Evolutionary conservation across 352 stramenopile genomes (phyloP).

Genomic region (Phytophthora fragariaefolia): DNA sequence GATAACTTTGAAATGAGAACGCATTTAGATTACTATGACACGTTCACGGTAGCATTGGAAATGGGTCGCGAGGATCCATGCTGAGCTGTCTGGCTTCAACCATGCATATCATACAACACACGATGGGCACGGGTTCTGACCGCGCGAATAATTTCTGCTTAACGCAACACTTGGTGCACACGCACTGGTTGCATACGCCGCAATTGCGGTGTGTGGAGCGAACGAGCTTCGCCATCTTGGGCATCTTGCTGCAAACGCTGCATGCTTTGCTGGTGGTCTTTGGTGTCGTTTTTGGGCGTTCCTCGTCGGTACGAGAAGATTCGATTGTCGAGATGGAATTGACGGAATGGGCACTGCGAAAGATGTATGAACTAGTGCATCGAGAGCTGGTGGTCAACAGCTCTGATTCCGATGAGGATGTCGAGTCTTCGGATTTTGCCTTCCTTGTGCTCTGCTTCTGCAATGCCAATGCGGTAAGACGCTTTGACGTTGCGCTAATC

Average conservation of each 20-base stretch:
- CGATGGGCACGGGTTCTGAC: constrained; percentile 44
- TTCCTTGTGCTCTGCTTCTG: constrained; percentile 5
- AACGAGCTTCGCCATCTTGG: constrained; percentile 39
- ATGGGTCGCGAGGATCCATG: constrained; percentile 61
- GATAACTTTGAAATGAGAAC: constrained; percentile 16
- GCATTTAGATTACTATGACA: neutral
- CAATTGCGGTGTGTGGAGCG: constrained; percentile 43
- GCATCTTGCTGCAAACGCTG: constrained; percentile 39
- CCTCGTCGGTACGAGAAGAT: constrained; percentile 7
- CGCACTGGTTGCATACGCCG: constrained; percentile 44
- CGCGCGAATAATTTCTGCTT: constrained; percentile 54
- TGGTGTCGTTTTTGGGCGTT: constrained; percentile 2
- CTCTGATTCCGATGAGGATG: constrained; percentile 31
- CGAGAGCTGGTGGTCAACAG: constrained; percentile 23
- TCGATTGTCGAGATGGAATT: constrained; percentile 21
- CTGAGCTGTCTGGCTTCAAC: constrained; percentile 43
- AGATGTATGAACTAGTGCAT: constrained; percentile 28
- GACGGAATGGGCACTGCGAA: constrained; percentile 31
- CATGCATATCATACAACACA: constrained; percentile 62
- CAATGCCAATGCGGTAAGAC: constrained; percentile 41
- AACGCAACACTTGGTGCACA: constrained; percentile 62
- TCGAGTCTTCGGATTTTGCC: constrained; percentile 22
- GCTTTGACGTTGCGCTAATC: constrained; percentile 53
- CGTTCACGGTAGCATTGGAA: constrained; percentile 47
- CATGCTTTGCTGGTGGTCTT: constrained; percentile 29